phyloP scores from a whole-genome alignment of 768 basidiomycete species.

The Baorangia bicolor region DNA sequence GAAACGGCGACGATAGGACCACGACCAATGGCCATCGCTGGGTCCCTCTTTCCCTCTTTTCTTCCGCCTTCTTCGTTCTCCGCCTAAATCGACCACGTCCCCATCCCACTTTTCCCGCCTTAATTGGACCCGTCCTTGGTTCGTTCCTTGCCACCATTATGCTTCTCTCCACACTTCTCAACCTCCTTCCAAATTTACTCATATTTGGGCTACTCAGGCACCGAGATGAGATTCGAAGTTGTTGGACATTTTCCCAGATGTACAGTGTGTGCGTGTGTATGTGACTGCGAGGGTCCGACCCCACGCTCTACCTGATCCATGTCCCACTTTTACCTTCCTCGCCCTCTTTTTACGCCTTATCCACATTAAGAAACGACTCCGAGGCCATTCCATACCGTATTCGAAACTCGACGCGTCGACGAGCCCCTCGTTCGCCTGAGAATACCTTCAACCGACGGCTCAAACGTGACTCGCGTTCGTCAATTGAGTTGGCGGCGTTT shows the following conservation, averaged over 20 bases:
- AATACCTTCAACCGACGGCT: neutral
- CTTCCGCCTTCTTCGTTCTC: conserved; percentile 1
- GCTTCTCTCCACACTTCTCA: neutral
- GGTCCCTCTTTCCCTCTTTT: neutral
- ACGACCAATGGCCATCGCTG: neutral
- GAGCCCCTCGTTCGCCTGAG: neutral
- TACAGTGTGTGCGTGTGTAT: neutral
- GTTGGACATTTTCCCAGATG: conserved; percentile 3
- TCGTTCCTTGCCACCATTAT: conserved; percentile 3
- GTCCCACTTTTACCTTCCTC: neutral
- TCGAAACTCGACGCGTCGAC: neutral
- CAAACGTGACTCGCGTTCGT: neutral
- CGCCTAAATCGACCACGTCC: neutral
- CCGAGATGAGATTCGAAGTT: conserved; percentile 9
- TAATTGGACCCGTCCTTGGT: neutral
- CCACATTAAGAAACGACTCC: neutral
- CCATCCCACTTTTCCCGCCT: neutral
- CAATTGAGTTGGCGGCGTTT: neutral
- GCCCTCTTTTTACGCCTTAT: neutral
- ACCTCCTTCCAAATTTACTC: conserved; percentile 8
- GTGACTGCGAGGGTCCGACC: neutral
- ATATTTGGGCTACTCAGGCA: conserved; percentile 16
- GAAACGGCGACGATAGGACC: neutral
- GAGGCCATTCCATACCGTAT: neutral
- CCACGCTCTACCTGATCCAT: neutral